Evolutionary conservation across 768 basidiomycete species (phyloP).

Genomic region (Pleurotus giganteus): DNA sequence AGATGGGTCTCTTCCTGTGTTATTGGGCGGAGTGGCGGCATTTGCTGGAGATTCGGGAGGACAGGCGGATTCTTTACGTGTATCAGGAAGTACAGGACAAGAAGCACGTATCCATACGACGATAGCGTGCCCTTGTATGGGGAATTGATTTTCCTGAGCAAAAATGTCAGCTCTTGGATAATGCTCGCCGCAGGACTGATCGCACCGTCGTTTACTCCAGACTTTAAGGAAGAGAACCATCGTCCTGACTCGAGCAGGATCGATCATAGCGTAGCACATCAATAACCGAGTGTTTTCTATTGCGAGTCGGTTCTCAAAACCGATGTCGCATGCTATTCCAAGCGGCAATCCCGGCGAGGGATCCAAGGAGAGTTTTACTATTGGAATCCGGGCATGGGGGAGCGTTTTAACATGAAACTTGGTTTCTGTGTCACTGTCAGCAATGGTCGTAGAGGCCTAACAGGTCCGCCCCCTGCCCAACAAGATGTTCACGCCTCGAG

Average conservation of each 20-base stretch:
- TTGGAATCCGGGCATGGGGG: slow-evolving; percentile 96
- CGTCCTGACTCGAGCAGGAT: slow-evolving; percentile 89
- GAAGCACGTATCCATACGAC: slow-evolving; percentile 95
- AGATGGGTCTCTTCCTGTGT: slow-evolving; percentile 84
- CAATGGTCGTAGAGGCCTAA: background rate
- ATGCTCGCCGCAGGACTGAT: slow-evolving; percentile 1
- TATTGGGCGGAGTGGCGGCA: slow-evolving; percentile 88
- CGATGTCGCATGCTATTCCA: slow-evolving; percentile 97
- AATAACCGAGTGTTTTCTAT: slow-evolving; percentile 95
- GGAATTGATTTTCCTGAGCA: slow-evolving; percentile 90
- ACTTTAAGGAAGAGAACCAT: slow-evolving; percentile 98
- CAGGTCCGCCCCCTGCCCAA: background rate
- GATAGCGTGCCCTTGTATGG: slow-evolving; percentile 96
- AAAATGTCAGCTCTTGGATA: background rate
- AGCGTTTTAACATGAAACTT: slow-evolving; percentile 96
- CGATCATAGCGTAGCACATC: slow-evolving; percentile 96
- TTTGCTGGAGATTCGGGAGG: slow-evolving; percentile 92
- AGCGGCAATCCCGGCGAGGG: slow-evolving; percentile 77
- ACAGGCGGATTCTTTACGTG: slow-evolving; percentile 98
- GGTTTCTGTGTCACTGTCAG: slow-evolving; percentile 85
- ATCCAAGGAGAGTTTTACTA: slow-evolving; percentile 93
- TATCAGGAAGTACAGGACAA: slow-evolving; percentile 96
- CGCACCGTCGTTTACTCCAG: slow-evolving; percentile 92
- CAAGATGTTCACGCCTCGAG: no score
- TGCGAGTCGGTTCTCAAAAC: slow-evolving; percentile 96